Percentiles rank a stretch among this genome's conserved stretches.
These are phyloP conservation scores for Neospermospora avenae DNA, from an alignment of 2,329 filamentous ascomycete genomes.

Conservation along the genomic window DNA sequence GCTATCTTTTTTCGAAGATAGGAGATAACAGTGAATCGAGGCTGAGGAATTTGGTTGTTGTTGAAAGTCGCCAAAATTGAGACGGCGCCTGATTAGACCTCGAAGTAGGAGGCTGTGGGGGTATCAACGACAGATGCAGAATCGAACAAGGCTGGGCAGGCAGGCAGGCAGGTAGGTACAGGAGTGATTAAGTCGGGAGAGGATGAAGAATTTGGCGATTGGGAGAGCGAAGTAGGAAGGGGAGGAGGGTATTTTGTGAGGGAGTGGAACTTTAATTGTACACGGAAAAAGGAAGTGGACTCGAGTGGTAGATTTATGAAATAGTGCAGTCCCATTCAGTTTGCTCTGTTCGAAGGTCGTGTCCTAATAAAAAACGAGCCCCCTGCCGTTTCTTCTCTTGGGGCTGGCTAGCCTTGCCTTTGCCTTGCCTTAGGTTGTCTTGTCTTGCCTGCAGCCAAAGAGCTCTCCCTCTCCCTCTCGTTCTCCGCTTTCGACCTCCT, in stretches of 20 bases:
- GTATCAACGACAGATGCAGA: constrained; percentile 7
- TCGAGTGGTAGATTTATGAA: neutral
- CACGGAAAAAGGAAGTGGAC: neutral
- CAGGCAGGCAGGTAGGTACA: neutral
- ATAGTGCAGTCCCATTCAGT: neutral
- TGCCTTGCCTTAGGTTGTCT: too few species aligned
- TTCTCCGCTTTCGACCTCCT: constrained; percentile 13
- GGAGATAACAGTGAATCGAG: constrained; percentile 5
- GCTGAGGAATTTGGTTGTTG: neutral
- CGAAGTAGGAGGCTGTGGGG: constrained; percentile 3
- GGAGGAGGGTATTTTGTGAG: neutral
- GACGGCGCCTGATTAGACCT: constrained; percentile 10
- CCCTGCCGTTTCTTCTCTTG: neutral
- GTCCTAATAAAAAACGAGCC: neutral
- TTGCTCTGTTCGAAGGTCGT: neutral
- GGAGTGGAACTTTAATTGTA: neutral
- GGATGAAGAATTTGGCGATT: neutral
- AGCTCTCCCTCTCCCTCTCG: neutral
- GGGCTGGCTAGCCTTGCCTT: neutral
- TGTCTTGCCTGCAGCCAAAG: neutral
- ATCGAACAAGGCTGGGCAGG: neutral
- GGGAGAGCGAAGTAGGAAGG: neutral
- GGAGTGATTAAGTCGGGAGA: neutral
- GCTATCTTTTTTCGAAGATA: neutral
- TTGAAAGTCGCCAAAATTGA: constrained; percentile 9